Evolutionary conservation across 106 monocot species (phyloP).

Genomic region (Dioscorea zingiberensis): DNA sequence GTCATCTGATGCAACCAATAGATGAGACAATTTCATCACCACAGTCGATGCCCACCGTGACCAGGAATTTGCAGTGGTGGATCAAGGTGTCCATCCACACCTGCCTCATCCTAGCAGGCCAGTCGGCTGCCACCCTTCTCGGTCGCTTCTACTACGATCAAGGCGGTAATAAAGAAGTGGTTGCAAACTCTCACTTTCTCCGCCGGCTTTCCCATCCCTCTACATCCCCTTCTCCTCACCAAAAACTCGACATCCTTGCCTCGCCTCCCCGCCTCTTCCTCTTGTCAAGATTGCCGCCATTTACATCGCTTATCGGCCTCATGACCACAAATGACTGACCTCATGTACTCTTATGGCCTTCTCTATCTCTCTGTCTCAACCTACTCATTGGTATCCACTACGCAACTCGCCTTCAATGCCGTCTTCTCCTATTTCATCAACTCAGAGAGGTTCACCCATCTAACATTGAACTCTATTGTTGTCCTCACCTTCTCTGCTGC

Average conservation of each 20-base stretch:
- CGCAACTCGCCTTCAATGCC: slow-evolving; percentile 49
- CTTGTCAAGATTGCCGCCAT: background rate
- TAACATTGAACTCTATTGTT: slow-evolving; percentile 52
- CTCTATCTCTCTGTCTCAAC: slow-evolving; percentile 63
- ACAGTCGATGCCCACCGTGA: too few relatives aligned
- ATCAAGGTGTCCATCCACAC: background rate
- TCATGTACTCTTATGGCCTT: slow-evolving; percentile 63
- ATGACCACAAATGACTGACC: slow-evolving; percentile 23
- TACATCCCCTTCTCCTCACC: background rate
- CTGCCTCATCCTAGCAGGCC: background rate
- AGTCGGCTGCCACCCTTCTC: background rate
- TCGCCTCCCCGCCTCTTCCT: too few relatives aligned
- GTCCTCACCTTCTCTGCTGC: slow-evolving; percentile 54
- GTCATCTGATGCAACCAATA: too few relatives aligned
- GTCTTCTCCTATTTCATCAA: slow-evolving; percentile 51
- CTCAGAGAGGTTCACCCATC: slow-evolving; percentile 25
- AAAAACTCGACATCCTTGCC: too few relatives aligned
- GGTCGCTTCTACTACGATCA: slow-evolving; percentile 2
- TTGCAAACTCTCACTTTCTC: background rate
- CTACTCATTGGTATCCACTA: slow-evolving; percentile 46
- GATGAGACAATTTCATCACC: too few relatives aligned
- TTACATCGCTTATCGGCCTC: slow-evolving; percentile 19
- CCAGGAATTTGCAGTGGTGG: too few relatives aligned
- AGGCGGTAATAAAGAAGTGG: slow-evolving; percentile 3
- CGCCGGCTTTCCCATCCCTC: slow-evolving; percentile 4